Evolutionary conservation across 179 eudicot species (phyloP).

Genomic region (Gypsophila paniculata): DNA sequence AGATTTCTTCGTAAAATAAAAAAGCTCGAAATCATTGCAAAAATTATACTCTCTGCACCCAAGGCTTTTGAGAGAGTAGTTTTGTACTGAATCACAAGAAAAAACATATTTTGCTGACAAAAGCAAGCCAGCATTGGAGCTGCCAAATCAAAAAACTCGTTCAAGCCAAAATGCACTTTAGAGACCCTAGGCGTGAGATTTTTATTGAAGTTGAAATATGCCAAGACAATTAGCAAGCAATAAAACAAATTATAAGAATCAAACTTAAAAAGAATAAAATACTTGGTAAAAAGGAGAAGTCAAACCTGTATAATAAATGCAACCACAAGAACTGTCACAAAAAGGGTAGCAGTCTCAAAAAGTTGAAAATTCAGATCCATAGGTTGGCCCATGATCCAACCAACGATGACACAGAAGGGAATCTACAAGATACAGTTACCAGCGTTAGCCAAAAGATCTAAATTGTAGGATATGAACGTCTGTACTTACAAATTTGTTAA

Average conservation of each 20-base stretch:
- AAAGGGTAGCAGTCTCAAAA: conserved; percentile 93
- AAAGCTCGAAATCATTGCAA: no score
- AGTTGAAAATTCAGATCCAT: conserved; percentile 97
- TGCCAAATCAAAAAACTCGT: no score
- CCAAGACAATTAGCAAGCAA: background rate
- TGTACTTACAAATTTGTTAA: conserved; percentile 10
- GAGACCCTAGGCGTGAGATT: no score
- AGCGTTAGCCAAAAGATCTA: background rate
- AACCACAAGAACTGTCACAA: conserved; percentile 88
- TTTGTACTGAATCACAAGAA: no score
- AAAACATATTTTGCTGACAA: no score
- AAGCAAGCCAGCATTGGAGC: no score
- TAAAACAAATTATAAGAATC: conserved; percentile 9
- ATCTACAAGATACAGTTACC: conserved; percentile 53
- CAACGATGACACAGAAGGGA: conserved; percentile 90
- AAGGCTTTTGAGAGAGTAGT: no score
- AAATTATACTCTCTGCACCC: no score
- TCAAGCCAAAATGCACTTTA: no score
- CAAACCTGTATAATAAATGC: conserved; percentile 94
- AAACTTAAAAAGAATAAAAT: conserved; percentile 8
- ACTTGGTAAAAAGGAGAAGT: conserved; percentile 18
- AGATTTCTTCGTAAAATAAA: no score
- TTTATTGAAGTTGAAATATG: no score
- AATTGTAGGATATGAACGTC: background rate
- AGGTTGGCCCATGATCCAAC: conserved; percentile 88